A percentile compares a stretch with the other conserved stretches of the same genome.
Evolutionary conservation across 1,284 basidiomycete genomes (phyloP).

Genomic region (Sanguinoderma infundibulare): DNA sequence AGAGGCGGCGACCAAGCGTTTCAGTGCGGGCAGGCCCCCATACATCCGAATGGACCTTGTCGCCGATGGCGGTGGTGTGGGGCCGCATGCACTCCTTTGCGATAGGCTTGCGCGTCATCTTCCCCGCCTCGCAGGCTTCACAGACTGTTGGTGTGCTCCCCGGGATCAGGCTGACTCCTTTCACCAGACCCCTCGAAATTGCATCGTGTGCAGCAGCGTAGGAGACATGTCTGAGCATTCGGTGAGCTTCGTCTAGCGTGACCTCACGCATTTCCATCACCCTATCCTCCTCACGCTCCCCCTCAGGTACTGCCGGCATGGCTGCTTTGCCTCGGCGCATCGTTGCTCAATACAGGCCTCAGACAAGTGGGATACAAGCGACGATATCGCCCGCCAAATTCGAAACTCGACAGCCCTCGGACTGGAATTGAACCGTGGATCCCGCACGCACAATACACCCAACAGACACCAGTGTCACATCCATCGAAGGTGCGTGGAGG

Average conservation of each 20-base stretch:
- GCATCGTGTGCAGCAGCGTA: background rate
- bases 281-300: too few species aligned
- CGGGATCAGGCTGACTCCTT: slow-evolving; percentile 1
- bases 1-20: too few species aligned
- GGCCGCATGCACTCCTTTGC: slow-evolving; percentile 17
- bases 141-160: slow-evolving; percentile 7
- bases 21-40: slow-evolving; percentile 30
- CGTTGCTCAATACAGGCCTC: background rate
- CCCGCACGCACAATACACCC: slow-evolving; percentile 39
- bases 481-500: slow-evolving; percentile 38
- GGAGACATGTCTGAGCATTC: slow-evolving; percentile 7
- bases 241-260: slow-evolving; percentile 8
- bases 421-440: too few species aligned
- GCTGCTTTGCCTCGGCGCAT: background rate
- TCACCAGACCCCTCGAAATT: slow-evolving; percentile 7
- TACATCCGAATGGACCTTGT: slow-evolving; percentile 28
- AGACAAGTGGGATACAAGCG: background rate
- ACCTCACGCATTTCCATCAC: background rate
- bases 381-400: background rate
- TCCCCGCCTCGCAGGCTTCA: slow-evolving; percentile 27
- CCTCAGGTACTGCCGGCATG: background rate
- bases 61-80: slow-evolving; percentile 19
- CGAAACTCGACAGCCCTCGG: slow-evolving; percentile 35
- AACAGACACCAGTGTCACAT: slow-evolving; percentile 41
- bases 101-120: slow-evolving; percentile 23